Evolutionary conservation across 2,329 filamentous ascomycete genomes (phyloP).

Genomic region (Lecanicillium sp.): DNA sequence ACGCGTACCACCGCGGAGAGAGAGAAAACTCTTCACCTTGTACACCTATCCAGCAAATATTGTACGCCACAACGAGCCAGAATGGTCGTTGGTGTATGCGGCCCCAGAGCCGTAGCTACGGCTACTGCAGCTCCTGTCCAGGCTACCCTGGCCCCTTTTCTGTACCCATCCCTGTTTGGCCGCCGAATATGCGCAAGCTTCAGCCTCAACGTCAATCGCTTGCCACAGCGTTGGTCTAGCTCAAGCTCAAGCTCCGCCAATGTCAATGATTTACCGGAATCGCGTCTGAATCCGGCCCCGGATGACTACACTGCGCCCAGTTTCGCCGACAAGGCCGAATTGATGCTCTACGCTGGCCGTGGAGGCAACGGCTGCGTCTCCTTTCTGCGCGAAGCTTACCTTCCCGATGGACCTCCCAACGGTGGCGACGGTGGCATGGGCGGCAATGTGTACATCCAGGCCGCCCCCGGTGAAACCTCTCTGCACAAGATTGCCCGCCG

Average conservation of each 20-base stretch:
- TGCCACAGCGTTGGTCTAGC: background rate
- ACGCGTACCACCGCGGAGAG: too few species aligned
- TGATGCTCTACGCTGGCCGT: slow-evolving; percentile 69
- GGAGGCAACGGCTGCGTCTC: slow-evolving; percentile 93
- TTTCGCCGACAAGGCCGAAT: slow-evolving; percentile 78
- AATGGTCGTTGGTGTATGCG: too few species aligned
- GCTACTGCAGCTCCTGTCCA: too few species aligned
- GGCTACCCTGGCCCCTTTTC: slow-evolving; percentile 28
- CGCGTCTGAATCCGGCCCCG: slow-evolving; percentile 71
- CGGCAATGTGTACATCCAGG: slow-evolving; percentile 91
- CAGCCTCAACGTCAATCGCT: slow-evolving; percentile 13
- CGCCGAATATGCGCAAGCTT: slow-evolving; percentile 16
- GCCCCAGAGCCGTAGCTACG: too few species aligned
- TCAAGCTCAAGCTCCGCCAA: slow-evolving; percentile 1
- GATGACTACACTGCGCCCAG: slow-evolving; percentile 76
- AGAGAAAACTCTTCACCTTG: too few species aligned
- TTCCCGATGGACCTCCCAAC: slow-evolving; percentile 84
- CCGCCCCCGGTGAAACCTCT: slow-evolving; percentile 82
- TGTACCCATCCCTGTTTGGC: slow-evolving; percentile 40
- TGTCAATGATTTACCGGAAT: slow-evolving; percentile 32
- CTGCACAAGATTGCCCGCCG: slow-evolving; percentile 82
- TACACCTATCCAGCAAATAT: too few species aligned
- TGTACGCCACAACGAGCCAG: too few species aligned
- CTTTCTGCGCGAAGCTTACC: slow-evolving; percentile 84
- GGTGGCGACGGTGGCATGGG: slow-evolving; percentile 90